Base-by-base conservation (phyloP, 768 basidiomycete genomes). In the Lentinula sp. region DNA sequence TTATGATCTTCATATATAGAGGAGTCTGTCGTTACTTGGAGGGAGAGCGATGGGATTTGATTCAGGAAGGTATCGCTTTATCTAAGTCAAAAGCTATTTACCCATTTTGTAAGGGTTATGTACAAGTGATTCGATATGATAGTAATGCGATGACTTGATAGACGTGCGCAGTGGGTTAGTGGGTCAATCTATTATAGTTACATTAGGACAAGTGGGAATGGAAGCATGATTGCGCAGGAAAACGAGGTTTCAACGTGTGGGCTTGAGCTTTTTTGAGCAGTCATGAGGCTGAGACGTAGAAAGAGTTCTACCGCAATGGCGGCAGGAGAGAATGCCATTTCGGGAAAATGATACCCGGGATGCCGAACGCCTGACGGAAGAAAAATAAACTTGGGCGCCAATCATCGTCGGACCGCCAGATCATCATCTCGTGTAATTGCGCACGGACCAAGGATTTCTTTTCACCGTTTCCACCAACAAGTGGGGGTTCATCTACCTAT, bases 161-260 rank as follows among this genome's bases (percentile, higher is more conserved):
- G 55, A 39, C 18, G 37, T 56, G 55, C 55, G 55, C 40, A 56
- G 55, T 40, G 40, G 32, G 7, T 32, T 42, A 35, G 50, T 51
- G 50, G 11, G 7, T 55, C 31, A 40, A 56, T 56, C 37, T 28
- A 56, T 6, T 9, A 48, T 48, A 48, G 8, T 23, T 48, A 48
- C 46, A 48, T n/a, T 23, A 1, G 32, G 50, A 13, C n/a, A 11
- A 35, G 28, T 56, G 55, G 10, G 40, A 56, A 56, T 56, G 21
- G 55, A 56, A 54, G 53, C 10, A 42, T 54, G 39, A 51, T 34
- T 31, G 23, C 23, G n/a, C 55, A 56, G 18, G 34, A 23, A 28
- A 56, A 56, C 40, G 55, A 43, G 55, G 55, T 28, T 40, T 28
- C 55, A 56, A 42, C 55, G 55, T 56, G 55, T 56, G 13, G 46